Evolutionary conservation across 2,329 filamentous ascomycete genomes (phyloP).

Genomic region (Ophiostoma sp.): DNA sequence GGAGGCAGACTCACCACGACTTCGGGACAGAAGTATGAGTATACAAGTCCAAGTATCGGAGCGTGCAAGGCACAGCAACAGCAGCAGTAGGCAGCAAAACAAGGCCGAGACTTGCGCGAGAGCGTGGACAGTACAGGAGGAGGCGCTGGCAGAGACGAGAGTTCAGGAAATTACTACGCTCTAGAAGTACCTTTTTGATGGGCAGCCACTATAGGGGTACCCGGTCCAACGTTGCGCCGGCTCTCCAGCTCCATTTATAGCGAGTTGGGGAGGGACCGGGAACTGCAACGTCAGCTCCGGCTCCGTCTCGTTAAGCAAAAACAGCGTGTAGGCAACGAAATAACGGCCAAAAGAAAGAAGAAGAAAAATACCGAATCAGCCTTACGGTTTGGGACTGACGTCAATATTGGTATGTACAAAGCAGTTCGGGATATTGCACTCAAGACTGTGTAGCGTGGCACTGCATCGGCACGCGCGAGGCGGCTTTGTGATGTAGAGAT

Average conservation of each 20-base stretch:
- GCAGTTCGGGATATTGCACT: background rate
- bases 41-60: no score
- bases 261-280: background rate
- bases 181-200: background rate
- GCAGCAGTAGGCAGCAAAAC: background rate
- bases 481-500: background rate
- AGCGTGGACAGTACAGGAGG: background rate
- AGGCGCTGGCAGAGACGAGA: background rate
- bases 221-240: constrained; percentile 3
- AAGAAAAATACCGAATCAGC: background rate
- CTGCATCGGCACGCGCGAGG: background rate
- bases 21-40: no score
- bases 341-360: background rate
- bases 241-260: background rate
- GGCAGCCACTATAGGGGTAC: background rate
- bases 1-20: no score
- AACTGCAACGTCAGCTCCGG: background rate
- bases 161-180: background rate
- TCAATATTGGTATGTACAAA: background rate
- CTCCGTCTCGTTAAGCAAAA: background rate
- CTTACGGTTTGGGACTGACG: background rate
- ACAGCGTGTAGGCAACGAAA: background rate
- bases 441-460: background rate
- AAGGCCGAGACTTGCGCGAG: constrained; percentile 1
- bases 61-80: background rate